phyloP scores from a whole-genome alignment of 2,329 filamentous ascomycete species.

The Colletotrichum australisinense region DNA sequence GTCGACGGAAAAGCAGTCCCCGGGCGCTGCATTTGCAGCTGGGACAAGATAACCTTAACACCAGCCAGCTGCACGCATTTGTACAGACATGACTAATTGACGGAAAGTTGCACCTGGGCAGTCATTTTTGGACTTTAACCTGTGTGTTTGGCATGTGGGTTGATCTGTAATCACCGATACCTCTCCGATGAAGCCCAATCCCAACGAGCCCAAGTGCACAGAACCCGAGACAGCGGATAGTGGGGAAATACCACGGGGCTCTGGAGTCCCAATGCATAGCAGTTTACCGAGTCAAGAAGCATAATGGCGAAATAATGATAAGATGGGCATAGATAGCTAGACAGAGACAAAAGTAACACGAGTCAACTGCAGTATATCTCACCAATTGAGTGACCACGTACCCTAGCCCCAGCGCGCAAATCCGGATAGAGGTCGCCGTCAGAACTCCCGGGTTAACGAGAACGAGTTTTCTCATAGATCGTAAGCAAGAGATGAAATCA shows the following conservation, averaged over 20 bases:
- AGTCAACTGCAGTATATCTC: not conserved
- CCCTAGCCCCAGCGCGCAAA: too few species aligned
- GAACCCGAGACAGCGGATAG: too few species aligned
- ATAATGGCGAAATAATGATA: not conserved
- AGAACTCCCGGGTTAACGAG: not conserved
- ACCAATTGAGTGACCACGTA: not conserved
- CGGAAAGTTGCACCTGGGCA: conserved; percentile 9
- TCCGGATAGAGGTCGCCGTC: not conserved
- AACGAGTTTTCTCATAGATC: not conserved
- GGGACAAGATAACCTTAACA: conserved; percentile 2
- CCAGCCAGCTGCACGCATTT: conserved; percentile 5
- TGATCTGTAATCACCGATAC: not conserved
- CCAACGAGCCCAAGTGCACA: too few species aligned
- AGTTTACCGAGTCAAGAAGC: conserved; percentile 12
- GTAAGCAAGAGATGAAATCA: not conserved
- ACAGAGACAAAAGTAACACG: not conserved
- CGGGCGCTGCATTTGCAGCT: not conserved
- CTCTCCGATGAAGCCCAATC: not conserved
- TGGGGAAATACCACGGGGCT: conserved; percentile 8
- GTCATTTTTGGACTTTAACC: not conserved
- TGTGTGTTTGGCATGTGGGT: not conserved
- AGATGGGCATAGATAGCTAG: not conserved
- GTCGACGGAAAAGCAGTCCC: not conserved
- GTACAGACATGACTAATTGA: conserved; percentile 15
- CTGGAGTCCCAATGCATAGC: not conserved